These are phyloP conservation scores for Phytophthora capsici DNA, from an alignment of 352 stramenopile genomes.

Conservation along the genomic window DNA sequence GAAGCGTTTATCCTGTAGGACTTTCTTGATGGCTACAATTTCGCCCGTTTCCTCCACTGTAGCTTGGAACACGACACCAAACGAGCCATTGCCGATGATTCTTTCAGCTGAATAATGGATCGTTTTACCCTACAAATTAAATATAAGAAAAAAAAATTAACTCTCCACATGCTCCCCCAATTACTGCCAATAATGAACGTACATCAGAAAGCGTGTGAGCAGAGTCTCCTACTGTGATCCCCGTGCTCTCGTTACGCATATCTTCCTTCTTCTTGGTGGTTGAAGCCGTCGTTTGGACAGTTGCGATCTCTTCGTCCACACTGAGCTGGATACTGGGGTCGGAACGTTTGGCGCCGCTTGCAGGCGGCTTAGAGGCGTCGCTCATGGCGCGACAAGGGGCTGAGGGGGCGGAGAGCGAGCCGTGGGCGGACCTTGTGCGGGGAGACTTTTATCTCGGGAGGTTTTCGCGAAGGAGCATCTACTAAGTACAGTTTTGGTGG, in stretches of 20 bases:
- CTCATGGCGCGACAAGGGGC: constrained; percentile 27
- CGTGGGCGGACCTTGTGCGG: constrained; percentile 3
- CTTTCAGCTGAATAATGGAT: constrained; percentile 97
- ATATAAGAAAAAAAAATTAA: constrained; percentile 16
- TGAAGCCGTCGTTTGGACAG: constrained; percentile 48
- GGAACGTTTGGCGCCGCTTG: constrained; percentile 19
- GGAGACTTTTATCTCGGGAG: background rate
- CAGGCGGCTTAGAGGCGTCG: constrained; percentile 28
- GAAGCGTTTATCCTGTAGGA: constrained; percentile 99
- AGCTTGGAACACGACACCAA: constrained; percentile 99
- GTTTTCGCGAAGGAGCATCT: too few species aligned
- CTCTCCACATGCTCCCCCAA: background rate
- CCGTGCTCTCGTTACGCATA: constrained; percentile 86
- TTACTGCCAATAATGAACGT: constrained; percentile 19
- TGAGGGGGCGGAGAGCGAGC: background rate
- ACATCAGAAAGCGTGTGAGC: constrained; percentile 83
- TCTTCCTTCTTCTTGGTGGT: constrained; percentile 75
- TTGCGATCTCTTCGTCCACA: constrained; percentile 45
- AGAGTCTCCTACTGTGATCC: constrained; percentile 85
- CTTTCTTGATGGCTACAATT: constrained; percentile 99
- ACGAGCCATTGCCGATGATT: constrained; percentile 99
- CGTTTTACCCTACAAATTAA: constrained; percentile 72
- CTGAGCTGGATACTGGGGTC: constrained; percentile 21
- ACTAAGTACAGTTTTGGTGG: too few species aligned
- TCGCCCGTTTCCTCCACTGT: constrained; percentile 97